Conservation (phyloP, 768 basidiomycete genomes). For the Boletus reticuloceps region DNA sequence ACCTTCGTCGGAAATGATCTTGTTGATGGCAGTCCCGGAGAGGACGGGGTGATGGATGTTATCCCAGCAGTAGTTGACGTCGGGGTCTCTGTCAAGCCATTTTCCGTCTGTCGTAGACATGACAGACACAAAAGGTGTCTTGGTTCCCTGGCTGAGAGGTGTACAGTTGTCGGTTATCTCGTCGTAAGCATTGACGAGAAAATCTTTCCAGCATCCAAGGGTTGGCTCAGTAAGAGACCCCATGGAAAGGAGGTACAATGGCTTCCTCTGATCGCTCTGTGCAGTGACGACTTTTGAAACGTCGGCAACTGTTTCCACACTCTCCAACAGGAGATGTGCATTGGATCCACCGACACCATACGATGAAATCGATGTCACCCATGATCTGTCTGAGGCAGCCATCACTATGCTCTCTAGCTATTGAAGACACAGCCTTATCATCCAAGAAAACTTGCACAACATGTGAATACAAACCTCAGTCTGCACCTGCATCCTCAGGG, state of each 20-base stretch:
- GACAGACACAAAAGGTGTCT: constrained; percentile 22
- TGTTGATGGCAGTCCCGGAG: constrained; percentile 34
- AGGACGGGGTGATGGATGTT: constrained; percentile 35
- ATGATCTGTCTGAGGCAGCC: constrained; percentile 27
- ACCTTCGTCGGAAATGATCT: constrained; percentile 29
- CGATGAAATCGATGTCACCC: constrained; percentile 32
- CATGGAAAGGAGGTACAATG: constrained; percentile 25
- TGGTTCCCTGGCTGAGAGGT: constrained; percentile 22
- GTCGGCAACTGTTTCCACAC: constrained; percentile 15
- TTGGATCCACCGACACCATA: constrained; percentile 36
- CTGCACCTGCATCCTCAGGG: constrained; percentile 25
- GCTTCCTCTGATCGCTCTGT: constrained; percentile 5
- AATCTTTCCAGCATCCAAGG: constrained; percentile 24
- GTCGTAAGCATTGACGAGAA: constrained; percentile 12
- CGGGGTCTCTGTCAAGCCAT: constrained; percentile 29
- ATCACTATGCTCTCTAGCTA: constrained; percentile 26
- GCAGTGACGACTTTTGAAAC: constrained; percentile 2
- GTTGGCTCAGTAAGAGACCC: constrained; percentile 29
- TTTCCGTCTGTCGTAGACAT: constrained; percentile 36
- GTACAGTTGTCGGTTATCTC: constrained; percentile 19
- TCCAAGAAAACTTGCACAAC: neutral
- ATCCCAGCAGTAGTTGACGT: constrained; percentile 34
- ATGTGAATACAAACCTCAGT: constrained; percentile 14
- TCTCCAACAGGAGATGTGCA: constrained; percentile 32
- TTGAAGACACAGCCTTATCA: neutral